These are phyloP conservation scores for Globisporangium cystogenes DNA, from an alignment of 352 stramenopile species.

Conservation along the genomic window DNA sequence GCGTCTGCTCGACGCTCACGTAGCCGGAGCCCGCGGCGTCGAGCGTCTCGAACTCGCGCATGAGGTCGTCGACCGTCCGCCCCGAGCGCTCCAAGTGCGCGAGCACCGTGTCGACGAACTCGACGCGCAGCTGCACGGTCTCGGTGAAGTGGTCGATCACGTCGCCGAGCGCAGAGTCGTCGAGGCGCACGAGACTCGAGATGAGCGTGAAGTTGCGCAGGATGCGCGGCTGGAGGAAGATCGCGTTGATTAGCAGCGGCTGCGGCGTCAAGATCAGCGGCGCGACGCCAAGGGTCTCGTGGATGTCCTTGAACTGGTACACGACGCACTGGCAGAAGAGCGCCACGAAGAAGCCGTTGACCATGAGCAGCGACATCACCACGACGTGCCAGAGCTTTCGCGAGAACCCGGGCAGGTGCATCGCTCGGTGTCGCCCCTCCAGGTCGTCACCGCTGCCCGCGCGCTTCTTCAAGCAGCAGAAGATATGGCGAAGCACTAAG, in stretches of 20 bases:
- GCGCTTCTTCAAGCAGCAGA: not conserved
- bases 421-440: not conserved
- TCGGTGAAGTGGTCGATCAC: constrained; percentile 61
- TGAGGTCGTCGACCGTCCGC: constrained; percentile 26
- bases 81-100: constrained; percentile 17
- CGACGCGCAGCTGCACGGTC: constrained; percentile 41
- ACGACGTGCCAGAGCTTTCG: constrained; percentile 55
- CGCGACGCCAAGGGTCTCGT: constrained; percentile 13
- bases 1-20: constrained; percentile 37
- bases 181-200: constrained; percentile 45
- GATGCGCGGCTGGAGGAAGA: constrained; percentile 57
- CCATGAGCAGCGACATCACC: constrained; percentile 56
- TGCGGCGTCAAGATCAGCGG: constrained; percentile 22
- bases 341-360: constrained; percentile 70
- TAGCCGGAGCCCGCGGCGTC: constrained; percentile 21
- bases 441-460: not conserved
- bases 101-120: constrained; percentile 36
- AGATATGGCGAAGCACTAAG: constrained; percentile 5
- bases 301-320: constrained; percentile 31
- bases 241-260: constrained; percentile 45
- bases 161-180: constrained; percentile 40
- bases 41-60: constrained; percentile 16
- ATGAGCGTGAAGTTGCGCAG: constrained; percentile 59
- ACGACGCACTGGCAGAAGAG: constrained; percentile 54
- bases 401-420: constrained; percentile 38